phyloP scores from a whole-genome alignment of 1,284 basidiomycete genomes.

The Leccinum holopus region DNA sequence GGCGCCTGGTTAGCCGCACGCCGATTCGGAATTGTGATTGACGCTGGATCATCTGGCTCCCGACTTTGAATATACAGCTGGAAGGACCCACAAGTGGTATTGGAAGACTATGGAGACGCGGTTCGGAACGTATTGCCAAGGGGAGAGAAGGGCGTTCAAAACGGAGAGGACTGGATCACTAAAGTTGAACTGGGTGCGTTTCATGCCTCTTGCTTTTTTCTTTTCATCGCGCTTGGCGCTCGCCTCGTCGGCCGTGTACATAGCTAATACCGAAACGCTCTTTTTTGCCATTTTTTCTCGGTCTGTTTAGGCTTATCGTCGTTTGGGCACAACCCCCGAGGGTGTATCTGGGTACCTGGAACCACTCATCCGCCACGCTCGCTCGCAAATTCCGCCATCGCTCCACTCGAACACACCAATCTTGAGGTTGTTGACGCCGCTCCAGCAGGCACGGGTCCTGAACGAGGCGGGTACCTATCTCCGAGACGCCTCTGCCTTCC shows the following conservation, averaged over 20 bases:
- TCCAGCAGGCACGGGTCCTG: constrained; percentile 73
- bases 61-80: constrained; percentile 97
- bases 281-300: neutral
- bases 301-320: constrained; percentile 79
- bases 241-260: neutral
- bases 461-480: constrained; percentile 79
- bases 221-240: neutral
- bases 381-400: constrained; percentile 81
- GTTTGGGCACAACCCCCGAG: constrained; percentile 68
- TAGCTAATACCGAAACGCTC: neutral
- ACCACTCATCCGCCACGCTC: constrained; percentile 84
- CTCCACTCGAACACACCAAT: constrained; percentile 83
- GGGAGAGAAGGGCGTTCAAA: constrained; percentile 88
- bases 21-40: constrained; percentile 94
- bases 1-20: constrained; percentile 75
- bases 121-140: constrained; percentile 63
- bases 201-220: neutral
- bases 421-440: constrained; percentile 82
- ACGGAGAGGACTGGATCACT: constrained; percentile 81
- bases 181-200: constrained; percentile 91
- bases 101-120: constrained; percentile 44
- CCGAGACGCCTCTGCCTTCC: constrained; percentile 70
- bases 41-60: constrained; percentile 97
- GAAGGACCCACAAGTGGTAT: constrained; percentile 72
- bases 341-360: constrained; percentile 75